Evolutionary conservation across 2,329 filamentous ascomycete species (phyloP), one percentile per base, ranked within the genome.

Genomic region (Ceratocystis eucalypticola): DNA sequence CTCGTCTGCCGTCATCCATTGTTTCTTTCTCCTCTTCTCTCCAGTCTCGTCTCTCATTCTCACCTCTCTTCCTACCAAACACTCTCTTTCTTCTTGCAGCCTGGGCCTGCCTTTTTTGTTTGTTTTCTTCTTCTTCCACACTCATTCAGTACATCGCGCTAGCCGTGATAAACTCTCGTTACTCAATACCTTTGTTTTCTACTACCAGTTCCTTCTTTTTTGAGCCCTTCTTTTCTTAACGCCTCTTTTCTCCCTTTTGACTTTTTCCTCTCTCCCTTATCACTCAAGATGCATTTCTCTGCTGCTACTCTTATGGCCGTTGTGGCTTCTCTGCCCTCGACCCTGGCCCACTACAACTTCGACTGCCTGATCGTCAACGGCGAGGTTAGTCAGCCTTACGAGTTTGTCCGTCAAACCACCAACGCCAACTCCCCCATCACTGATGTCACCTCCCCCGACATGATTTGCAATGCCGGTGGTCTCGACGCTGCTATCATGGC

Each of bases 321-420:
- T 28, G 71, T 73, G n/a, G 69, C 71, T 66, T 69, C 71, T 45
- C 68, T 71, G 66, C 69, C 72, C 12, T 65, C 71, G 33, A 72
- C 68, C 41, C 69, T 73, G 1, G 76, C 74, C 2, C 77, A 79
- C 70, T 79, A 77, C 61, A 79, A 79, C 70, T 79, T 79, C 65
- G 75, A 75, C 37, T 75, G 77, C 61, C 74, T 79, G 46, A 74
- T 78, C 50, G 77, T 79, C 46, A 80, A 78, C 64, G 78, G 78
- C 33, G 75, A 79, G 15, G 77, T 75, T 17, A 77, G 79, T 65
- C 69, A 72, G 50, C 74, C 81, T 7, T 77, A 77, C 50, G 76
- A 82, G 68, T 81, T 76, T 25, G 78, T 84, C 61, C 76, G 81
- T 50, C 79, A 78, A 5, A 81, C 81, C 5, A 74, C 74, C 45